Percentiles rank a stretch among this genome's conserved stretches.
These are phyloP conservation scores for Wallemia mellicola DNA, from an alignment of 1,284 basidiomycete genomes.

Conservation along the genomic window DNA sequence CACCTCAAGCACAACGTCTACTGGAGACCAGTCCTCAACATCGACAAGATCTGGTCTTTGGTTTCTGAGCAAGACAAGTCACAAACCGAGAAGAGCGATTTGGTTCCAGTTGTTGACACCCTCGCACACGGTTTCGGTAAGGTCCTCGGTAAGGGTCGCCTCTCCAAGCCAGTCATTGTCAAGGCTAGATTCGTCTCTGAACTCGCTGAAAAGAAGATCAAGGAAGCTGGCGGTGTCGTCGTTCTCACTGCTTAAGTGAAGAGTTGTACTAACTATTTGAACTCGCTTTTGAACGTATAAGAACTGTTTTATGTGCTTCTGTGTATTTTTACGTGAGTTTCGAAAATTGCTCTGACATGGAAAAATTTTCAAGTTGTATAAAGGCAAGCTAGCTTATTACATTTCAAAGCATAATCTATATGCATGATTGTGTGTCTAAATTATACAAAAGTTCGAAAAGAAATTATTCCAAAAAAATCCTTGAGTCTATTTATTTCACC, in stretches of 20 bases:
- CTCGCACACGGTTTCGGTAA: slow-evolving; percentile 64
- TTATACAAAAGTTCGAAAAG: too few relatives aligned
- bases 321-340: too few relatives aligned
- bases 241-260: slow-evolving; percentile 41
- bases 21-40: slow-evolving; percentile 86
- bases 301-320: too few relatives aligned
- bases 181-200: slow-evolving; percentile 79
- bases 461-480: too few relatives aligned
- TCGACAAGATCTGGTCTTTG: slow-evolving; percentile 38
- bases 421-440: too few relatives aligned
- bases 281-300: not conserved
- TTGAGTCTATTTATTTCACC: too few relatives aligned
- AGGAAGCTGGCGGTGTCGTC: slow-evolving; percentile 78
- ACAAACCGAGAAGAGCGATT: slow-evolving; percentile 26
- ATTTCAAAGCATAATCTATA: too few relatives aligned
- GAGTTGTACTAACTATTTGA: not conserved
- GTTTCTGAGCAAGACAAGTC: slow-evolving; percentile 31
- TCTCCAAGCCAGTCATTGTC: slow-evolving; percentile 71
- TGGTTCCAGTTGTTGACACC: slow-evolving; percentile 76
- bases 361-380: too few relatives aligned
- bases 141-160: slow-evolving; percentile 62
- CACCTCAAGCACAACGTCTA: slow-evolving; percentile 70
- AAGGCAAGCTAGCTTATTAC: too few relatives aligned
- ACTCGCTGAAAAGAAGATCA: slow-evolving; percentile 66
- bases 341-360: too few relatives aligned